Percentiles rank a stretch among this genome's conserved stretches.
Conservation (phyloP, 805 yeast genomes). For the Kluyveromyces dobzhanskii region DNA sequence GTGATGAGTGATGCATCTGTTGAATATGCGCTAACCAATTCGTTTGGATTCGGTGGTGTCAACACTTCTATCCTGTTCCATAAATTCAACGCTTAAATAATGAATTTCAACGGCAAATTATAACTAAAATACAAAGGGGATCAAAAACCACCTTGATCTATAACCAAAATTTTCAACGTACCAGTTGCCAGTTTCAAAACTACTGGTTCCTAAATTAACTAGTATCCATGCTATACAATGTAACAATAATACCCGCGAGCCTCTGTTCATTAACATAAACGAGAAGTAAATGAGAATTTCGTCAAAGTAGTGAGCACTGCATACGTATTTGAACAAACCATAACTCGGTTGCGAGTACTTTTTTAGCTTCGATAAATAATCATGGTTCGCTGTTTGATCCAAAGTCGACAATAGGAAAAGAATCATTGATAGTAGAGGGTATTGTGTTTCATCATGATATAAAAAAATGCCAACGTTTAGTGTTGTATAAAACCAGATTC, state of each 20-base stretch:
- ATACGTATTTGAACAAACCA: conserved; percentile 41
- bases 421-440: conserved; percentile 6
- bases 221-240: conserved; percentile 25
- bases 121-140: conserved; percentile 7
- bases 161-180: conserved; percentile 29
- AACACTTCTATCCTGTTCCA: conserved; percentile 65
- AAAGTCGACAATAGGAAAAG: conserved; percentile 19
- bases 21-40: conserved; percentile 66
- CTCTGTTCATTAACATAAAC: conserved; percentile 8
- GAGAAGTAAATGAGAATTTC: conserved; percentile 50
- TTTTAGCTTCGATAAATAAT: conserved; percentile 36
- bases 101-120: conserved; percentile 2
- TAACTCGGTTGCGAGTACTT: conserved; percentile 51
- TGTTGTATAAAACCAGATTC: conserved; percentile 48
- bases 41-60: conserved; percentile 98
- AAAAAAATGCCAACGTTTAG: conserved; percentile 34
- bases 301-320: conserved; percentile 65
- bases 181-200: conserved; percentile 42
- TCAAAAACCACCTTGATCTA: conserved; percentile 4
- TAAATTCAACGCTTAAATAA: conserved; percentile 16
- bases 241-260: conserved; percentile 11
- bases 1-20: conserved; percentile 35
- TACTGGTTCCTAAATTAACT: conserved; percentile 46
- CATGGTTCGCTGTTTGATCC: conserved; percentile 37
- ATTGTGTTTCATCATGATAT: conserved; percentile 17